Evolutionary conservation across 1,139 yeast species (phyloP).

Genomic region (Magnusiomyces fungicola): DNA sequence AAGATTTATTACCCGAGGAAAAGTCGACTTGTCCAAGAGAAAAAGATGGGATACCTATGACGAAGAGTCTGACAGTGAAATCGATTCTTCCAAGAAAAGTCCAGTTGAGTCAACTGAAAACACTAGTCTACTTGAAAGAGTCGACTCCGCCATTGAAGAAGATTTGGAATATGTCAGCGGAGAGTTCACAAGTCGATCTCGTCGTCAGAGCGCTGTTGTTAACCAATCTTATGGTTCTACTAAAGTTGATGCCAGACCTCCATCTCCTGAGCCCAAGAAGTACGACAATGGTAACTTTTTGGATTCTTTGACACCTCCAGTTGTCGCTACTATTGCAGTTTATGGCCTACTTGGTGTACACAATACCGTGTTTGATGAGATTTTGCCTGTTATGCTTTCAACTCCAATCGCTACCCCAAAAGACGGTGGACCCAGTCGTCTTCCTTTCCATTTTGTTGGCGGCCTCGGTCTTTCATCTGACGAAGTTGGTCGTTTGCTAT

Average conservation of each 20-base stretch:
- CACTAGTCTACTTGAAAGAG: neutral
- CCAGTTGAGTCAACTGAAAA: neutral
- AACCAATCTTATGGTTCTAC: neutral
- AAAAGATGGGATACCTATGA: neutral
- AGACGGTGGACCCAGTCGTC: slow-evolving; percentile 29
- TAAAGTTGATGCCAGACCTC: neutral
- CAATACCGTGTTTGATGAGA: slow-evolving; percentile 49
- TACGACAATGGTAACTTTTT: slow-evolving; percentile 1
- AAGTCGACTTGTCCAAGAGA: neutral
- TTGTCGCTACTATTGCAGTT: slow-evolving; percentile 27
- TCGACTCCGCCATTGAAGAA: slow-evolving; percentile 1
- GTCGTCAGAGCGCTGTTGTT: neutral
- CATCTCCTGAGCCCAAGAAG: neutral
- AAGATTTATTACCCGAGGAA: slow-evolving; percentile 29
- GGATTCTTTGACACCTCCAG: slow-evolving; percentile 1
- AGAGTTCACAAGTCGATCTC: slow-evolving; percentile 2
- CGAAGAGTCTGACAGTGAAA: neutral
- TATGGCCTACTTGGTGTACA: slow-evolving; percentile 40
- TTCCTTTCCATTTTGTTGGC: slow-evolving; percentile 44
- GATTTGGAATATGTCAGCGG: slow-evolving; percentile 6
- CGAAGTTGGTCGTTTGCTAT: slow-evolving; percentile 48
- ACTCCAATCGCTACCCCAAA: slow-evolving; percentile 33
- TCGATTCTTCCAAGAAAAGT: neutral
- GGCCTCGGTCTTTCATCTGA: slow-evolving; percentile 43
- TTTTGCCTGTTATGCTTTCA: slow-evolving; percentile 53